A percentile compares a stretch with the other conserved stretches of the same genome.
Conservation (phyloP, 129 eudicot genomes). For the Gnaphalium uliginosum region DNA sequence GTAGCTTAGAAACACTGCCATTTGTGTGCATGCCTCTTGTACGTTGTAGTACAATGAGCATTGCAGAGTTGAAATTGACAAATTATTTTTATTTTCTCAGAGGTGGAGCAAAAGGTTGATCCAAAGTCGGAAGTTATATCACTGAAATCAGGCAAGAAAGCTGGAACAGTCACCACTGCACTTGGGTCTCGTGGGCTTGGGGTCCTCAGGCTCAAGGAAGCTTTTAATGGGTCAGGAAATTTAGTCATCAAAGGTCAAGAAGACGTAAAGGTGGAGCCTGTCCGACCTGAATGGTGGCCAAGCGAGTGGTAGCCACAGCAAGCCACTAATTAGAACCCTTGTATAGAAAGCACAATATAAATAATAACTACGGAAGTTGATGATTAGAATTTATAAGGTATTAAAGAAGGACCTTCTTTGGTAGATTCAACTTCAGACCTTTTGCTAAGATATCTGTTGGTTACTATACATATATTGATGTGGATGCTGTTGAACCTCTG, state of each 20-base stretch:
- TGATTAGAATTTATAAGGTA: no score
- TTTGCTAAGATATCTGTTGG: no score
- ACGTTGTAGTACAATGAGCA: neutral
- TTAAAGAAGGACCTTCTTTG: no score
- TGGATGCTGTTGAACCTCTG: no score
- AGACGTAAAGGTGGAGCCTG: constrained; percentile 59
- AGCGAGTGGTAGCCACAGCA: constrained; percentile 56
- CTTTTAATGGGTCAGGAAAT: constrained; percentile 51
- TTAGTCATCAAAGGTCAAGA: constrained; percentile 72
- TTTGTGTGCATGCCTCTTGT: neutral
- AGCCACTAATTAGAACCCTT: constrained; percentile 43
- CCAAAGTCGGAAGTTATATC: constrained; percentile 60
- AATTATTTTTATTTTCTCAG: constrained; percentile 33
- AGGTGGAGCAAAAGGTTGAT: constrained; percentile 60
- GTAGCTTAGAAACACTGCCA: constrained; percentile 19
- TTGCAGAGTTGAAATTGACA: neutral
- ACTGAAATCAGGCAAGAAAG: constrained; percentile 57
- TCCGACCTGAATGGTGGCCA: constrained; percentile 93
- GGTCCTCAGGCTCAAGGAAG: constrained; percentile 69
- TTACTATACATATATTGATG: no score
- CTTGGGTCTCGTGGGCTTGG: constrained; percentile 80
- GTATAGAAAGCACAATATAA: neutral
- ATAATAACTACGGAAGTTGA: no score
- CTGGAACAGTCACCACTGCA: constrained; percentile 73
- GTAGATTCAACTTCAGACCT: no score